These are phyloP conservation scores for Starmerella lactis-condensi DNA, from an alignment of 805 yeast genomes.

Conservation along the genomic window DNA sequence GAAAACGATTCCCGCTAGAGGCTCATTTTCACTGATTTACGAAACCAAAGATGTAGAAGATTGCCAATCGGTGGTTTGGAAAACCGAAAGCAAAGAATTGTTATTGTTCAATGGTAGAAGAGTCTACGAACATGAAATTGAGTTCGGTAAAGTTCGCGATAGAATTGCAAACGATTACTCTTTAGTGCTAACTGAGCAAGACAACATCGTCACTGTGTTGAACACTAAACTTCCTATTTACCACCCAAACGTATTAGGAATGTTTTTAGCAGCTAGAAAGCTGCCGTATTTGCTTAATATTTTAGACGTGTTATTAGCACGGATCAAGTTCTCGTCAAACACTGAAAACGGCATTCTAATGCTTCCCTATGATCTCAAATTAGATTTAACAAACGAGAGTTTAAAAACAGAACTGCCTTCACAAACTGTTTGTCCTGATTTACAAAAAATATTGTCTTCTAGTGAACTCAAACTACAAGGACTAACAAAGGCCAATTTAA, in stretches of 20 bases:
- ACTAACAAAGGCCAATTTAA: neutral
- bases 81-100: neutral
- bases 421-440: neutral
- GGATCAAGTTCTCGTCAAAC: slow-evolving; percentile 4
- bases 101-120: neutral
- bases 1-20: too few species aligned
- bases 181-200: neutral
- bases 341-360: slow-evolving; percentile 1
- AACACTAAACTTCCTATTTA: slow-evolving; percentile 47
- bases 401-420: neutral
- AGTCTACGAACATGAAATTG: neutral
- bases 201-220: neutral
- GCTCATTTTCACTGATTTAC: slow-evolving; percentile 6
- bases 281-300: slow-evolving; percentile 37
- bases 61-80: neutral
- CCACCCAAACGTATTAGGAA: slow-evolving; percentile 77
- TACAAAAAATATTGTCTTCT: neutral
- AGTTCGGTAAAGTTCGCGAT: neutral
- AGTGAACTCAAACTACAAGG: neutral
- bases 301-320: slow-evolving; percentile 20
- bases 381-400: neutral
- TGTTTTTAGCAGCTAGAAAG: slow-evolving; percentile 47
- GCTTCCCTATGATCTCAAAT: neutral
- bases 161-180: slow-evolving; percentile 1
- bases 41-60: neutral